Base-by-base conservation (phyloP, 2,329 filamentous ascomycete genomes). In the Beauveria sp. region DNA sequence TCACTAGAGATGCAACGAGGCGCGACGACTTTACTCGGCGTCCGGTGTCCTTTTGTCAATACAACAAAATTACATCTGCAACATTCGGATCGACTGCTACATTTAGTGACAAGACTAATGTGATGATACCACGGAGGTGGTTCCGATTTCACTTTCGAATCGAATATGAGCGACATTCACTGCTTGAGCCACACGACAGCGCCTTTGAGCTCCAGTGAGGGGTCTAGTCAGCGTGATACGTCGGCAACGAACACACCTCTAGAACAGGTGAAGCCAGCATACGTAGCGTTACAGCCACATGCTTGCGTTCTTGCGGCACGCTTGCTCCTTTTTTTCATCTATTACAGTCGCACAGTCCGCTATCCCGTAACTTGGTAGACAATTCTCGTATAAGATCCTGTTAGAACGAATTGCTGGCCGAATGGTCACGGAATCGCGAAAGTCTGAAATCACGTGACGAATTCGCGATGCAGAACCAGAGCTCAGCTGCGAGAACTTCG, bases 21-120 rank as follows among this genome's bases (percentile, higher is more conserved):
- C 73, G 67, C 72, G 68, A 70, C 69, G 72, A 67, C 72, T 69
- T 71, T 67, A 71, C 69, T 70, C 68, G 74, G 74, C 74, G 74
- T 75, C 73, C 68, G 74, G 74, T 75, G 74, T 75, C 73, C 69
- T 74, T 74, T 62, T 69, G 69, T 75, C 71, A 76, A 76, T 75
- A 73, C 66, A 74, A 74, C 67, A 72, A 66, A 69, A 67, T 72
- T 71, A 71, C 70, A 67, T 72, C 69, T 68, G 67, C 70, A 64
- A 65, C 34, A 43, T 31, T n/a, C 8, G 22, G 38, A 9, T 18
- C 22, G 9, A 20, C 12, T 34, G 12, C 7, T 43, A 18, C 20
- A 48, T 16, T 6, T 45, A 38, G 24, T 43, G 24, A 58, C 8
- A 20, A 38, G 31, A 49, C 26, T 28, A 8, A 49, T 14, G 5